Conservation (phyloP, 2,329 filamentous ascomycete genomes). For the Ceratocystiopsis brevicomis region DNA sequence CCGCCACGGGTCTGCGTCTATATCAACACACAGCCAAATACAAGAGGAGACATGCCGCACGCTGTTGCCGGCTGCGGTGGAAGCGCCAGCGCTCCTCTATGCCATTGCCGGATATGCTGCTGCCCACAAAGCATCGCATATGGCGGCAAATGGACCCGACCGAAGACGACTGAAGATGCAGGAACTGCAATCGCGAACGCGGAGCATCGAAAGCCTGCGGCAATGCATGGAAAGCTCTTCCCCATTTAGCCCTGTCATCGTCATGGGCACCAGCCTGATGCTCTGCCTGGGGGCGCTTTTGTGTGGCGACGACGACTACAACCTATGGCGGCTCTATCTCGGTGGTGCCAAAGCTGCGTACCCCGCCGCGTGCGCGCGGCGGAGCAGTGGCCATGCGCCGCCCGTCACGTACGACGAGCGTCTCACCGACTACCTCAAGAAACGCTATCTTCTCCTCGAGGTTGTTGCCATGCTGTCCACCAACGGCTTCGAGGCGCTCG, state of each 20-base stretch:
- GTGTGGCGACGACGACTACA: slow-evolving; percentile 1
- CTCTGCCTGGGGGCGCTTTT: slow-evolving; percentile 1
- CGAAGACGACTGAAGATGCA: not conserved
- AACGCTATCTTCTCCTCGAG: slow-evolving; percentile 1
- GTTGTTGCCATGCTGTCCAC: slow-evolving; percentile 1
- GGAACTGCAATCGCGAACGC: slow-evolving; percentile 1
- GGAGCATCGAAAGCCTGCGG: not conserved
- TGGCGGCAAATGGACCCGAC: not conserved
- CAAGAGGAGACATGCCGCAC: slow-evolving; percentile 1
- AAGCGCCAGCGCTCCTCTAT: not conserved
- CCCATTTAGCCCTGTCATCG: not conserved
- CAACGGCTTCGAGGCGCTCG: slow-evolving; percentile 1
- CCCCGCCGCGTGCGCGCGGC: not conserved
- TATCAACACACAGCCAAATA: slow-evolving; percentile 1
- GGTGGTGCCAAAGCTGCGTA: not conserved
- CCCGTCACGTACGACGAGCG: not conserved
- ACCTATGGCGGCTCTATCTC: slow-evolving; percentile 1
- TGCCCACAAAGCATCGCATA: slow-evolving; percentile 1
- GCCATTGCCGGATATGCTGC: not conserved
- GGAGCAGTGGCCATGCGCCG: no score
- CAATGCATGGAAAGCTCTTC: not conserved
- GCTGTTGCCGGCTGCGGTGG: not conserved
- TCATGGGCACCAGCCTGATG: slow-evolving; percentile 1
- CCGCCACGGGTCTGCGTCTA: not conserved
- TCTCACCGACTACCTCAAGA: not conserved